Conservation (phyloP, 2,329 filamentous ascomycete genomes). For the Capronia epimyces region DNA sequence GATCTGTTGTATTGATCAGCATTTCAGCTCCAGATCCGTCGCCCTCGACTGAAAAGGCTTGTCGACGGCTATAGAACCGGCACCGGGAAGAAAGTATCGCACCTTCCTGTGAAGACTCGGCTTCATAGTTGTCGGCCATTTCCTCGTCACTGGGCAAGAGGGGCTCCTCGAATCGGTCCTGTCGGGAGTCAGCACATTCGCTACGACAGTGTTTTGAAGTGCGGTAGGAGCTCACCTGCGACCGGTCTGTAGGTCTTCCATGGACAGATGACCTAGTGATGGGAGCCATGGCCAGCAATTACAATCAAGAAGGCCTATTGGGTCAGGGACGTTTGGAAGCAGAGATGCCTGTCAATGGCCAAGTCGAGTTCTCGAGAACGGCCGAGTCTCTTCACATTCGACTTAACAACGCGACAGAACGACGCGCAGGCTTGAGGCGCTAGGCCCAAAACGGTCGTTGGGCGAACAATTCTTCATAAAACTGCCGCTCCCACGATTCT, state of each 20-base stretch:
- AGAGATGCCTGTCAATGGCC: background rate
- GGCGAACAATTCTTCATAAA: constrained; percentile 1
- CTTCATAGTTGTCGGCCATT: constrained; percentile 32
- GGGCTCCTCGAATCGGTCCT: constrained; percentile 4
- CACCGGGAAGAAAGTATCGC: constrained; percentile 6
- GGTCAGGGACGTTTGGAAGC: background rate
- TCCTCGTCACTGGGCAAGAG: constrained; percentile 22
- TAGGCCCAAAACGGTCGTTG: background rate
- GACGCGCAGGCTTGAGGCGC: background rate
- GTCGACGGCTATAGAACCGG: background rate
- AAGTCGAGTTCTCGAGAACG: background rate
- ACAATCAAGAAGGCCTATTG: too few species aligned
- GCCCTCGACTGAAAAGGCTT: too few species aligned
- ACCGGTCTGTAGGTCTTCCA: constrained; percentile 10
- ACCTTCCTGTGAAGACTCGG: constrained; percentile 29
- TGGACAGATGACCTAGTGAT: constrained; percentile 34
- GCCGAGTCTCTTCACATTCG: background rate
- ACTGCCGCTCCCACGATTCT: background rate
- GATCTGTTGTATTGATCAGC: constrained; percentile 28
- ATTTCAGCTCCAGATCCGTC: constrained; percentile 29
- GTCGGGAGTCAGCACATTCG: background rate
- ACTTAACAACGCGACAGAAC: background rate
- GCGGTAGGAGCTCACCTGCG: constrained; percentile 9
- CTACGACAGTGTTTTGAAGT: background rate
- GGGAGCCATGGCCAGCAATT: constrained; percentile 35